Conservation (phyloP, 2,329 filamentous ascomycete species). For the Apiospora kogelbergensis region DNA sequence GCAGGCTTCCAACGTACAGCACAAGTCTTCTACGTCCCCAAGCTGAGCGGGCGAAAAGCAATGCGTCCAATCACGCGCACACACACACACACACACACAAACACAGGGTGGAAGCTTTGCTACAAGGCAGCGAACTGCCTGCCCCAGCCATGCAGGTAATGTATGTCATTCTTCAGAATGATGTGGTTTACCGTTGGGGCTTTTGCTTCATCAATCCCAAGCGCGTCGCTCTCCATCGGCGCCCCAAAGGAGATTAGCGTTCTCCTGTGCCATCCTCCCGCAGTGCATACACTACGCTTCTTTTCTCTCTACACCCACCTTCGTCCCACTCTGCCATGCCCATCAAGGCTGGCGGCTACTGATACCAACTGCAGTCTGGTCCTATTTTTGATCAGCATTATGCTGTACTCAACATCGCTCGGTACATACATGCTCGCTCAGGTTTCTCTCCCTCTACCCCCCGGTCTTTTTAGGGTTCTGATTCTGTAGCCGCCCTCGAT, state of each 20-base stretch:
- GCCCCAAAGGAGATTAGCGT: neutral
- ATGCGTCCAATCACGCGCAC: neutral
- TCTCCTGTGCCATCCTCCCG: neutral
- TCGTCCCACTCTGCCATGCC: neutral
- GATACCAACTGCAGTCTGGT: constrained; percentile 25
- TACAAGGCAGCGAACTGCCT: neutral
- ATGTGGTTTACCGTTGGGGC: neutral
- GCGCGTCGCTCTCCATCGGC: neutral
- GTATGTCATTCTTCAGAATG: neutral
- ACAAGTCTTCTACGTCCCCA: neutral
- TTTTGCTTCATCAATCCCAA: neutral
- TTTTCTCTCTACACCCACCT: neutral
- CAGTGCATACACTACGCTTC: neutral
- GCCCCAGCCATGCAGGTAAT: neutral
- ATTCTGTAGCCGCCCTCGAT: constrained; percentile 33
- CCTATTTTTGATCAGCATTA: constrained; percentile 30
- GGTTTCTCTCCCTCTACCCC: constrained; percentile 13
- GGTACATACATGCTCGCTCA: neutral
- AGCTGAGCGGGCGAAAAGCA: neutral
- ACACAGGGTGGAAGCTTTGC: neutral
- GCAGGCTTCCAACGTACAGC: neutral
- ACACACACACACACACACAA: too few relatives aligned
- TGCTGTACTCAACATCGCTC: neutral
- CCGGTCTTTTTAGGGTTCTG: constrained; percentile 5
- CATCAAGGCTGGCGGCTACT: constrained; percentile 35